A percentile compares a stretch with the other conserved stretches of the same genome.
phyloP scores from a whole-genome alignment of 495 filamentous ascomycete genomes.

The Elasticomyces elasticus region DNA sequence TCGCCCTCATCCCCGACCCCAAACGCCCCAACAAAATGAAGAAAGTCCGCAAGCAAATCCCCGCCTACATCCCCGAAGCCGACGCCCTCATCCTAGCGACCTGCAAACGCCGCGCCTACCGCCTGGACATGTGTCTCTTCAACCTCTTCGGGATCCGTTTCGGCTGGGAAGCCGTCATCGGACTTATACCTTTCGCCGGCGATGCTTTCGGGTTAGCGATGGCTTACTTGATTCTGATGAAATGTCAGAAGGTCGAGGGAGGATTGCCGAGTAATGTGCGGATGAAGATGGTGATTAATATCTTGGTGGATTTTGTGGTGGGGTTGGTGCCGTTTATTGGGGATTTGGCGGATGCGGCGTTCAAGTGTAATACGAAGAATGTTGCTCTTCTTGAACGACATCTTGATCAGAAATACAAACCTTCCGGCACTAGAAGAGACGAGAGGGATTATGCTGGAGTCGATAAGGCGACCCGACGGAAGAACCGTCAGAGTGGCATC shows the following conservation, averaged over 20 bases:
- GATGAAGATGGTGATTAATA: slow-evolving; percentile 64
- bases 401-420: slow-evolving; percentile 31
- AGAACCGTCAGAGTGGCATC: slow-evolving; percentile 18
- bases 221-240: slow-evolving; percentile 57
- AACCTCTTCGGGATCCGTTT: slow-evolving; percentile 66
- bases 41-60: slow-evolving; percentile 36
- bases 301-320: slow-evolving; percentile 66
- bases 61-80: slow-evolving; percentile 54
- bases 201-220: slow-evolving; percentile 63
- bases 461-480: slow-evolving; percentile 8
- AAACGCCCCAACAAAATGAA: slow-evolving; percentile 27
- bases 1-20: slow-evolving; percentile 26
- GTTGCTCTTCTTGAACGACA: slow-evolving; percentile 27
- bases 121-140: slow-evolving; percentile 68
- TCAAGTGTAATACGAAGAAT: slow-evolving; percentile 33
- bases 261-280: slow-evolving; percentile 49
- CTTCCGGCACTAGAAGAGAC: slow-evolving; percentile 9
- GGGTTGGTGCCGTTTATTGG: slow-evolving; percentile 80
- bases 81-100: slow-evolving; percentile 70
- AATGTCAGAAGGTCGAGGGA: slow-evolving; percentile 59
- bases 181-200: slow-evolving; percentile 63
- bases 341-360: slow-evolving; percentile 60
- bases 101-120: slow-evolving; percentile 71
- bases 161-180: slow-evolving; percentile 76
- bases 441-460: slow-evolving; percentile 10